A percentile compares a stretch with the other conserved stretches of the same genome.
Conservation (phyloP, 192 early-diverging fungal genomes). For the Spizellomyces punctatus region DNA sequence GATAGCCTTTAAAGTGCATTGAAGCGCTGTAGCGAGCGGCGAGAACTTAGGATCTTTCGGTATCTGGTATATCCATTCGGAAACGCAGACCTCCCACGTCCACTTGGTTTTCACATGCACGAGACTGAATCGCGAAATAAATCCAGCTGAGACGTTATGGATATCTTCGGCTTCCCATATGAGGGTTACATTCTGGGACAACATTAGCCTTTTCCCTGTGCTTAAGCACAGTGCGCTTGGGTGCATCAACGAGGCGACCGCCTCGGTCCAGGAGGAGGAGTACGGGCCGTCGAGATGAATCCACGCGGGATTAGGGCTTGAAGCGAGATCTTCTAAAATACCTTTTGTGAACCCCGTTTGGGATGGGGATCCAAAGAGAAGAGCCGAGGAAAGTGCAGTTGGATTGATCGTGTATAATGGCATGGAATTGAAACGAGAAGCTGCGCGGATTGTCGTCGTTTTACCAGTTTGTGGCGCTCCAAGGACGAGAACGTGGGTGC, state of each 20-base stretch:
- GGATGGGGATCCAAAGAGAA: constrained; percentile 2
- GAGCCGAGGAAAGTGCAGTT: neutral
- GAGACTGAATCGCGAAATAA: neutral
- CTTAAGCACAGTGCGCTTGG: neutral
- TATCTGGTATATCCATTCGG: neutral
- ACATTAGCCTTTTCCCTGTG: neutral
- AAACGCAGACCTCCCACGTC: neutral
- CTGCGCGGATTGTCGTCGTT: neutral
- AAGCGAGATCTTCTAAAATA: constrained; percentile 2
- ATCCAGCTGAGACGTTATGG: neutral
- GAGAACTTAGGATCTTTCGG: no score
- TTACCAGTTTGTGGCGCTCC: constrained; percentile 4
- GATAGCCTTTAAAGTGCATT: no score
- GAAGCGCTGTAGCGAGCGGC: no score
- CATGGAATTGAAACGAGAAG: neutral
- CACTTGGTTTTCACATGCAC: neutral
- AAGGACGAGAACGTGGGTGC: neutral
- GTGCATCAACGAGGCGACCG: neutral
- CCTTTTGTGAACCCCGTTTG: constrained; percentile 1
- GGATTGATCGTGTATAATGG: neutral
- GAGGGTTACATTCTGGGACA: neutral
- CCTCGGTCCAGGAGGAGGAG: neutral
- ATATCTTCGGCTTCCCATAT: neutral
- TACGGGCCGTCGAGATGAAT: constrained; percentile 2
- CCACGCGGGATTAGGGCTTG: neutral